A percentile compares a stretch with the other conserved stretches of the same genome.
These are phyloP conservation scores for Parastagonospora avenae DNA, from an alignment of 2,329 filamentous ascomycete species.

Conservation along the genomic window DNA sequence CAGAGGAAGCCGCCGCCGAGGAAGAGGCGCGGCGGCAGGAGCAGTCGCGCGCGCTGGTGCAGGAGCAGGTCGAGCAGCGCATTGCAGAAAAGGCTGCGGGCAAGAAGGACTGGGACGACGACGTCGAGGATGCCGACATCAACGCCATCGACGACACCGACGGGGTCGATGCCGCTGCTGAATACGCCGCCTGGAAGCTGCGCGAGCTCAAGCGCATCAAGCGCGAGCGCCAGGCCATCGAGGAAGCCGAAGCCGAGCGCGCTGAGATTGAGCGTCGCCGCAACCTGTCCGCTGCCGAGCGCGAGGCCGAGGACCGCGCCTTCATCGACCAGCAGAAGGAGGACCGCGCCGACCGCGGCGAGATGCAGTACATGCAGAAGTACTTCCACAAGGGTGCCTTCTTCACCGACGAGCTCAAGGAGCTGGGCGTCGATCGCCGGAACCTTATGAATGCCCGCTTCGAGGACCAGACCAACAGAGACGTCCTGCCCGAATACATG, in stretches of 20 bases:
- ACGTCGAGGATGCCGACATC: constrained; percentile 67
- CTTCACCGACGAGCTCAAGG: constrained; percentile 80
- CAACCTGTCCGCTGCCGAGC: constrained; percentile 84
- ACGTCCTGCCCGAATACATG: constrained; percentile 86
- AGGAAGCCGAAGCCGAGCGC: constrained; percentile 79
- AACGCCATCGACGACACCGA: constrained; percentile 89
- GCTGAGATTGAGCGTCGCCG: constrained; percentile 88
- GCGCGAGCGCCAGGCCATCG: constrained; percentile 82
- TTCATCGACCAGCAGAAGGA: constrained; percentile 78
- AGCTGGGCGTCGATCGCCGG: constrained; percentile 75
- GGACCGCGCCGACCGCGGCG: constrained; percentile 74
- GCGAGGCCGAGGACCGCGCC: constrained; percentile 80
- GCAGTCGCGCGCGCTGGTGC: constrained; percentile 77
- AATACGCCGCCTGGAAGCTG: constrained; percentile 91
- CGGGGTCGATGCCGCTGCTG: constrained; percentile 81
- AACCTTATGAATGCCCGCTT: constrained; percentile 87
- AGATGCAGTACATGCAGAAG: constrained; percentile 90
- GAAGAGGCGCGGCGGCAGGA: constrained; percentile 67
- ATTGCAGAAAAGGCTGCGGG: constrained; percentile 74
- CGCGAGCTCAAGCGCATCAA: constrained; percentile 89
- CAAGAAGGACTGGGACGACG: constrained; percentile 84
- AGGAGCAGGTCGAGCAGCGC: constrained; percentile 85
- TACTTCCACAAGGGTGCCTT: constrained; percentile 98
- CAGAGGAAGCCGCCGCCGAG: constrained; percentile 53
- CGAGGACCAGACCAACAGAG: constrained; percentile 82